Conservation (phyloP, 2,329 filamentous ascomycete genomes). For the Ophiostoma montium region DNA sequence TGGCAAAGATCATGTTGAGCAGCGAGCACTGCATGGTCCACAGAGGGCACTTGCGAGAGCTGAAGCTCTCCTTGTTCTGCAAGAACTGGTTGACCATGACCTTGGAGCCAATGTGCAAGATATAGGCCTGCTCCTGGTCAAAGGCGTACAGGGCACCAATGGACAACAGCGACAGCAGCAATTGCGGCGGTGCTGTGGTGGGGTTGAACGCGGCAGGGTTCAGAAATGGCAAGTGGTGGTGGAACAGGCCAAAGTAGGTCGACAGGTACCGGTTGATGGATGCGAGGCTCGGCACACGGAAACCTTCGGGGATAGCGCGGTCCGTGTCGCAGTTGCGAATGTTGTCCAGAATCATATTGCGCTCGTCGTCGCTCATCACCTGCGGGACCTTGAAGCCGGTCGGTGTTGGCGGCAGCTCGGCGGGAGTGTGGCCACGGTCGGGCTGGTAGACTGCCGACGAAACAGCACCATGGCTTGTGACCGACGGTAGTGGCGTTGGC, state of each 20-base stretch:
- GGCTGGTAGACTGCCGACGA: constrained; percentile 57
- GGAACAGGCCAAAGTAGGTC: constrained; percentile 94
- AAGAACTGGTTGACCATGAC: constrained; percentile 93
- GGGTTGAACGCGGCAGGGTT: constrained; percentile 85
- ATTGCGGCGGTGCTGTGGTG: constrained; percentile 61
- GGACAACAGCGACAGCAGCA: constrained; percentile 80
- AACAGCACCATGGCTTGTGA: constrained; percentile 52
- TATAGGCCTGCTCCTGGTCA: constrained; percentile 91
- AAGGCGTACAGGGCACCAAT: constrained; percentile 95
- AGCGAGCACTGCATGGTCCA: constrained; percentile 98
- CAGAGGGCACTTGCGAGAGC: constrained; percentile 88
- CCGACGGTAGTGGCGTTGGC: constrained; percentile 49
- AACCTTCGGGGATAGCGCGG: constrained; percentile 71
- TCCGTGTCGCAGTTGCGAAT: constrained; percentile 71
- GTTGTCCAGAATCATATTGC: constrained; percentile 71
- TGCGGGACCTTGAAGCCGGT: constrained; percentile 61
- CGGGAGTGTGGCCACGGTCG: constrained; percentile 53
- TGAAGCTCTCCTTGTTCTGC: constrained; percentile 97
- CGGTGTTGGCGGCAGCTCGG: constrained; percentile 57
- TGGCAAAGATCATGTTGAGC: constrained; percentile 97
- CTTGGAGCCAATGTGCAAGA: constrained; percentile 95
- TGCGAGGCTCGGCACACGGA: constrained; percentile 68
- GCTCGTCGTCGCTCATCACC: constrained; percentile 70
- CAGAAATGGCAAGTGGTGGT: constrained; percentile 90
- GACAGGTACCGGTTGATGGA: constrained; percentile 84